phyloP scores from a whole-genome alignment of 345 rosid species.

The Eucalyptus tenuipes region DNA sequence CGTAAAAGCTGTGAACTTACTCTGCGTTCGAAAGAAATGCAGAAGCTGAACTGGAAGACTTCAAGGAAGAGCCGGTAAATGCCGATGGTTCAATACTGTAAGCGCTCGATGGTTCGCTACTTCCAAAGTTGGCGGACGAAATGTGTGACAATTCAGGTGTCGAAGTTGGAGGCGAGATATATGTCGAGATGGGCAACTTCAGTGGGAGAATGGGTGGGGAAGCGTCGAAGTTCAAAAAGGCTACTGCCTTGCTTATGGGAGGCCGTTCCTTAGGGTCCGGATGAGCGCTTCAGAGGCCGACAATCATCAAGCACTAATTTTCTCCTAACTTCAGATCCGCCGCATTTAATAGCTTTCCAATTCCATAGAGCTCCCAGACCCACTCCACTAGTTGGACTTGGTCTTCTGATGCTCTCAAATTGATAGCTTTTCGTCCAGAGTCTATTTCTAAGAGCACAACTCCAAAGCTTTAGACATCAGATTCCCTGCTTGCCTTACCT shows the following conservation, averaged over 20 bases:
- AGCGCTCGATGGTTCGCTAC: not conserved
- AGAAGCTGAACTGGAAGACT: not conserved
- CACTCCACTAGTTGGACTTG: not conserved
- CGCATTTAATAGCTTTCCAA: not conserved
- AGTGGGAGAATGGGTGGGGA: not conserved
- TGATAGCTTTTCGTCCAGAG: not conserved
- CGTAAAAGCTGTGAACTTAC: not conserved
- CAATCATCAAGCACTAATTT: not conserved
- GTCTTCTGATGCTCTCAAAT: not conserved
- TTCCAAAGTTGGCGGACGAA: not conserved
- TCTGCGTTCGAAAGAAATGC: not conserved
- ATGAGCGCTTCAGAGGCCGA: not conserved
- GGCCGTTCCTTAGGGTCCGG: not conserved
- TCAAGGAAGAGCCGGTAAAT: not conserved
- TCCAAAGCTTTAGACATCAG: conserved; percentile 13
- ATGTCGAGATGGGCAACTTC: not conserved
- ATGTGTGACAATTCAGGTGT: not conserved
- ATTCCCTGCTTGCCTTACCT: not conserved
- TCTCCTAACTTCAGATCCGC: not conserved
- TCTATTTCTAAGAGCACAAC: conserved; percentile 9
- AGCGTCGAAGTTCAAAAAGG: not conserved
- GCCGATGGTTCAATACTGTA: not conserved
- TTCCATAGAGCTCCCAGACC: conserved; percentile 7
- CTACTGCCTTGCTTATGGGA: not conserved
- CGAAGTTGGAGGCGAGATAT: not conserved